Evolutionary conservation across 768 basidiomycete genomes (phyloP).

Genomic region (Boletus patriciae): DNA sequence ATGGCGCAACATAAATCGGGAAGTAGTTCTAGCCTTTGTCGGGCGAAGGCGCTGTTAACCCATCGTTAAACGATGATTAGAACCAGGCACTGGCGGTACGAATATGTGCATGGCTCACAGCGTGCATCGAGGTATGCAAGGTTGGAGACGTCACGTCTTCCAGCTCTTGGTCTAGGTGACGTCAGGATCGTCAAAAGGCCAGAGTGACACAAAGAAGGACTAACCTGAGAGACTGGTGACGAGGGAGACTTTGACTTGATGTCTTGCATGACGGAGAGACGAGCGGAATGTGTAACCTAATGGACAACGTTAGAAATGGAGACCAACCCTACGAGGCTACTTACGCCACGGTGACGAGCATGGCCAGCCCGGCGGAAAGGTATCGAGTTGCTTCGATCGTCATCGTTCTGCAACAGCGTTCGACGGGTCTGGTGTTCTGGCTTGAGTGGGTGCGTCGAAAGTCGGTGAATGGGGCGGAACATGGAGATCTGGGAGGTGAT

Average conservation of each 20-base stretch:
- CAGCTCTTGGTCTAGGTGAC: background rate
- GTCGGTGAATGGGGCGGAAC: too few relatives aligned
- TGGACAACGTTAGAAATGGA: background rate
- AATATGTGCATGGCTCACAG: background rate
- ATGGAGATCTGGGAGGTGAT: too few relatives aligned
- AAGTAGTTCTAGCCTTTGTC: slow-evolving; percentile 1
- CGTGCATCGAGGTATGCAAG: background rate
- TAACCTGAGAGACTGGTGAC: background rate
- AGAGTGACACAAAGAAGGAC: background rate
- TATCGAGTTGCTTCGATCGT: too few relatives aligned
- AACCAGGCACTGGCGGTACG: background rate
- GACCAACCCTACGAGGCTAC: too few relatives aligned
- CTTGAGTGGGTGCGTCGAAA: too few relatives aligned
- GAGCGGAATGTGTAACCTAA: too few relatives aligned
- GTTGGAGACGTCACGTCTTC: background rate
- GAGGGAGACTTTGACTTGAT: background rate
- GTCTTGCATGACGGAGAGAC: background rate
- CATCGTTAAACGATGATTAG: background rate
- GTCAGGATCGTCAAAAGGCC: background rate
- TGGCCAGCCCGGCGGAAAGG: too few relatives aligned
- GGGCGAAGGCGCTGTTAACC: background rate
- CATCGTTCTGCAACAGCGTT: too few relatives aligned
- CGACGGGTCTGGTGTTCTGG: too few relatives aligned
- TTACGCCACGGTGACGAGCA: too few relatives aligned
- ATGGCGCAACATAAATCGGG: slow-evolving; percentile 1